Conservation (phyloP, 2,329 filamentous ascomycete species). For the Stachybotrys echinatus region DNA sequence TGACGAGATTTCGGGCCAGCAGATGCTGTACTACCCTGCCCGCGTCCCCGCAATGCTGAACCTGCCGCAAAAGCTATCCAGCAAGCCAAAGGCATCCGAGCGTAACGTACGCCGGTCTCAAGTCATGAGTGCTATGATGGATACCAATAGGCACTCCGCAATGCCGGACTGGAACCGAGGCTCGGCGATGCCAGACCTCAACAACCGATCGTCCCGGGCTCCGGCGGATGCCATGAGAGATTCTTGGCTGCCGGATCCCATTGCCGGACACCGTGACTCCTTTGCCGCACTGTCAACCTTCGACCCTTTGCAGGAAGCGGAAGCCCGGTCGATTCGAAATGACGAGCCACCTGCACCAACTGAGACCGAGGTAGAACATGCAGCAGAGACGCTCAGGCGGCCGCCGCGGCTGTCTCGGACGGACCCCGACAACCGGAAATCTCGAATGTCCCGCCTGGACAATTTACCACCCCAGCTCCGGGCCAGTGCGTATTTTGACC, state of each 20-base stretch:
- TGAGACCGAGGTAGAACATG: conserved; percentile 11
- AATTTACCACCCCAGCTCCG: conserved; percentile 74
- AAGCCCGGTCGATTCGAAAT: conserved; percentile 11
- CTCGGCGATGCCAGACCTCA: conserved; percentile 7
- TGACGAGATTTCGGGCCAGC: conserved; percentile 61
- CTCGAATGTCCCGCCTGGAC: conserved; percentile 20
- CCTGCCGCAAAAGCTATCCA: conserved; percentile 80
- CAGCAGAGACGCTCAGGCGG: conserved; percentile 19
- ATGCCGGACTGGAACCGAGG: conserved; percentile 11
- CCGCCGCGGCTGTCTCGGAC: conserved; percentile 26
- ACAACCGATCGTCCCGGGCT: not conserved
- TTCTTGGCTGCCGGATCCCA: conserved; percentile 42
- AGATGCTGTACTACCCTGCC: conserved; percentile 93
- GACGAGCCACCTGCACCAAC: conserved; percentile 4
- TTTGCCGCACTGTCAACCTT: conserved; percentile 25
- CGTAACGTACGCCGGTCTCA: conserved; percentile 70
- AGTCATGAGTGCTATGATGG: conserved; percentile 57
- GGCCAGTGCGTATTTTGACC: conserved; percentile 87
- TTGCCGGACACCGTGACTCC: conserved; percentile 30
- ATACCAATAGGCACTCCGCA: conserved; percentile 18
- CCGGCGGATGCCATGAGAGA: conserved; percentile 14
- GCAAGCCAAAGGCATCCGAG: conserved; percentile 57
- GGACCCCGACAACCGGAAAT: conserved; percentile 26
- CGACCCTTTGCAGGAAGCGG: conserved; percentile 11
- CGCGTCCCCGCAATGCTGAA: conserved; percentile 93